Percentiles rank a stretch among this genome's conserved stretches.
Conservation (phyloP, 2,329 filamentous ascomycete species). For the Aureobasidium sp. region DNA sequence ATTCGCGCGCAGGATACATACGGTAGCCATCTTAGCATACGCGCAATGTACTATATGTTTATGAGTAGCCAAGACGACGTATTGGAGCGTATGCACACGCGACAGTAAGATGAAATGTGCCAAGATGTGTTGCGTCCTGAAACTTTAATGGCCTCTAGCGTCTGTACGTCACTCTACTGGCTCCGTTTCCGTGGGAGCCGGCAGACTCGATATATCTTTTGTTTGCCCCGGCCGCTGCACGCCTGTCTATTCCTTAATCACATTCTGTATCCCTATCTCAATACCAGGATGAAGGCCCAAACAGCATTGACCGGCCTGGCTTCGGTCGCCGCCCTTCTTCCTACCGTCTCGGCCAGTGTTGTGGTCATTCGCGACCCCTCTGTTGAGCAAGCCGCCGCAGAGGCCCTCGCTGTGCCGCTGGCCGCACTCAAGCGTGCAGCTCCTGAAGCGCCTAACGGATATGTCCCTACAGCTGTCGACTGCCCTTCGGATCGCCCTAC, state of each 20-base stretch:
- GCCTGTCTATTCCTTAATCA: not conserved
- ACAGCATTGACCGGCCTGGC: slow-evolving; percentile 13
- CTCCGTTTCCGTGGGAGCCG: slow-evolving; percentile 10
- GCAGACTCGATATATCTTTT: not conserved
- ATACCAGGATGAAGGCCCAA: slow-evolving; percentile 7
- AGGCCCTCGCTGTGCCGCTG: slow-evolving; percentile 15
- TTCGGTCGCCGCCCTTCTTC: slow-evolving; percentile 6
- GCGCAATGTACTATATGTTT: not conserved
- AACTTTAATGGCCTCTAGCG: slow-evolving; percentile 9
- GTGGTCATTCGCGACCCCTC: slow-evolving; percentile 15
- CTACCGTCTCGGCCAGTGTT: not conserved
- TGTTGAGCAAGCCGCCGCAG: slow-evolving; percentile 10
- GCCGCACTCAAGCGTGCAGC: slow-evolving; percentile 26
- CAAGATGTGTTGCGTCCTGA: slow-evolving; percentile 7
- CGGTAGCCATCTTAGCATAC: not conserved
- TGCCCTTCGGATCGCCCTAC: slow-evolving; percentile 65
- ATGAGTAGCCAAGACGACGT: not conserved
- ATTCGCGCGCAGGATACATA: not conserved
- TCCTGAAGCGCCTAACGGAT: slow-evolving; percentile 57
- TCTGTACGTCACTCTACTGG: slow-evolving; percentile 1
- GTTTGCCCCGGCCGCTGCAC: not conserved
- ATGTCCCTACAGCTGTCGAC: slow-evolving; percentile 59
- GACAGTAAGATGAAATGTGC: slow-evolving; percentile 4
- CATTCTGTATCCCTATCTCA: not conserved
- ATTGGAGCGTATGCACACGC: not conserved